Conservation (phyloP, 2,329 filamentous ascomycete species). For the Aaosphaeria arxii region DNA sequence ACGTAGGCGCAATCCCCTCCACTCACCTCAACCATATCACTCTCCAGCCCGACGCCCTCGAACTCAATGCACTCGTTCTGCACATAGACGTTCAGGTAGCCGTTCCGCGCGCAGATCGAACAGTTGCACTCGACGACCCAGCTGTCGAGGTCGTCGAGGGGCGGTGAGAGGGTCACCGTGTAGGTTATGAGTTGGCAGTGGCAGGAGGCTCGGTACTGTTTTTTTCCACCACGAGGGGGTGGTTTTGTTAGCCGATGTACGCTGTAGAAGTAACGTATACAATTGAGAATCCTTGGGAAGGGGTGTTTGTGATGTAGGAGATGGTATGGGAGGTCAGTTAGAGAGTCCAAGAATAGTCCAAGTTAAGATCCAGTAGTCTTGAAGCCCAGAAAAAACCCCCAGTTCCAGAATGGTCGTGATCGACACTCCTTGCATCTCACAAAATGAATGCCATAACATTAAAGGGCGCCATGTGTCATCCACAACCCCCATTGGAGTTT, state of each 20-base stretch:
- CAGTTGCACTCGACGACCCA: constrained; percentile 51
- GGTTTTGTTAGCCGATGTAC: constrained; percentile 1
- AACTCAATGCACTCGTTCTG: constrained; percentile 21
- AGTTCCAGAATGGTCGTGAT: too few relatives aligned
- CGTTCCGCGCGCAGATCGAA: constrained; percentile 50
- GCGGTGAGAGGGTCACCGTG: constrained; percentile 49
- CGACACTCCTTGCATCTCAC: too few relatives aligned
- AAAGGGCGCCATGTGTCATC: too few relatives aligned
- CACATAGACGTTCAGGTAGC: constrained; percentile 49
- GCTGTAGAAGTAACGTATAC: too few relatives aligned
- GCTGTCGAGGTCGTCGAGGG: constrained; percentile 43
- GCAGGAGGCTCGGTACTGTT: constrained; percentile 48
- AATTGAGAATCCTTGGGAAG: too few relatives aligned
- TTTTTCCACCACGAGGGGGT: background rate
- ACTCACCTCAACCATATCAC: constrained; percentile 9
- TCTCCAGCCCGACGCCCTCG: constrained; percentile 11
- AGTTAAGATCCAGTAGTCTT: too few relatives aligned
- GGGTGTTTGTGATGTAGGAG: too few relatives aligned
- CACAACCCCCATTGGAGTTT: too few relatives aligned
- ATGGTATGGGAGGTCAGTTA: too few relatives aligned
- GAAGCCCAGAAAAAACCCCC: too few relatives aligned
- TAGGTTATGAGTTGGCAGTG: constrained; percentile 54
- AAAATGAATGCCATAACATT: too few relatives aligned
- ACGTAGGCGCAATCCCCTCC: background rate
- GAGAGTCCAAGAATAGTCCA: too few relatives aligned